phyloP scores from a whole-genome alignment of 257 asterid genomes.

The Solanum habrochaites region DNA sequence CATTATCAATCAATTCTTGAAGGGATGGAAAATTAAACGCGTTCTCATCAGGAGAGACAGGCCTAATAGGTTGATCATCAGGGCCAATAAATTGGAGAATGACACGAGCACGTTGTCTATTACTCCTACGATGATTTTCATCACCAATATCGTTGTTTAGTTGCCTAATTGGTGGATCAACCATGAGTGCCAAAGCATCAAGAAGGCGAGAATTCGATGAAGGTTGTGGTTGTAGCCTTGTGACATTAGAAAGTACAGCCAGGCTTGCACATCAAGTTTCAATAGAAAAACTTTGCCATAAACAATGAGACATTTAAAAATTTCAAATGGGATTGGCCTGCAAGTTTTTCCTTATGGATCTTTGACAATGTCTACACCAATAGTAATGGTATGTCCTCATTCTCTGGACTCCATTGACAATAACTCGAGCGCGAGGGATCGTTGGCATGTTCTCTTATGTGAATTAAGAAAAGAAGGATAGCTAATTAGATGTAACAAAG shows the following conservation, averaged over 20 bases:
- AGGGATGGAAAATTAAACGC: not conserved
- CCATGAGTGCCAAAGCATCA: slow-evolving; percentile 35
- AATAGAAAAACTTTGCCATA: slow-evolving; percentile 27
- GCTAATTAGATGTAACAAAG: not conserved
- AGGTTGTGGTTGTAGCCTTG: slow-evolving; percentile 9
- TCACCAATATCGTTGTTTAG: not conserved
- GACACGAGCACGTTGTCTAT: slow-evolving; percentile 23
- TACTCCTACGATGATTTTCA: not conserved
- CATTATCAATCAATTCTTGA: slow-evolving; percentile 26
- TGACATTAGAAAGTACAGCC: slow-evolving; percentile 14
- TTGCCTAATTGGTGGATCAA: slow-evolving; percentile 26
- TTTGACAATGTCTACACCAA: slow-evolving; percentile 71
- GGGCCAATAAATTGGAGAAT: slow-evolving; percentile 56
- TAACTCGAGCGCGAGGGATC: slow-evolving; percentile 24
- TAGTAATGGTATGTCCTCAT: slow-evolving; percentile 68
- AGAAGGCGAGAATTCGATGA: slow-evolving; percentile 28
- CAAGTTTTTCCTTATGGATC: slow-evolving; percentile 57
- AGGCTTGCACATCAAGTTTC: slow-evolving; percentile 63
- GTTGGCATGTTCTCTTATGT: slow-evolving; percentile 21
- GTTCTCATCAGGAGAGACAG: slow-evolving; percentile 17
- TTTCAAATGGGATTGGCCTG: slow-evolving; percentile 56
- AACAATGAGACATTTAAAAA: slow-evolving; percentile 57
- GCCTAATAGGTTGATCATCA: slow-evolving; percentile 25
- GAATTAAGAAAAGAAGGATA: not conserved
- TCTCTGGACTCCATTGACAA: slow-evolving; percentile 52